Evolutionary conservation across 306 rosid species (phyloP), one percentile per base, ranked within the genome.

Genomic region (Sicyos edulis): DNA sequence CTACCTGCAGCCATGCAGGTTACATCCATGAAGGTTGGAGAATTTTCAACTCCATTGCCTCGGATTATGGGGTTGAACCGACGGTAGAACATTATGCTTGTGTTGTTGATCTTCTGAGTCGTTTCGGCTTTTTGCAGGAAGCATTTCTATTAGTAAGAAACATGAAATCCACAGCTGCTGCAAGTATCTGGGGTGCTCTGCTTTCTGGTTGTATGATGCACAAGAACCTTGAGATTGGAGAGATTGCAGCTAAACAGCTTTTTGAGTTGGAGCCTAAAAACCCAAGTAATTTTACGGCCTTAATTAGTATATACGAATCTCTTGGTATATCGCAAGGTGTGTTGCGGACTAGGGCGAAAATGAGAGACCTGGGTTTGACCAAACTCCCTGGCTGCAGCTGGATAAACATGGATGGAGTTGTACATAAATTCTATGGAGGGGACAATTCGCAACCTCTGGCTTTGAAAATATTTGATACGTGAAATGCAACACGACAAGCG

Each of bases 181-280:
- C 83, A 72, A 88, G 89, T 75, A 77, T 86, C 75, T 90, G 96
- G 95, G 96, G 95, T 21, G 91, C 96, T 53, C 79, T 90, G 75
- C 95, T 90, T 24, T 85, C 87, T 54, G 91, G 90, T 42, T 90
- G 89, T 75, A 47, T 83, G 52, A 76, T 81, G 89, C 88, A 90
- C 76, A 80, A 71, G 59, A 88, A 88, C 82, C 86, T 82, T 53
- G 85, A 83, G 73, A 78, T 90, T 70, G 96, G 95, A 85, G 89
- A 88, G 75, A 76, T 84, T 70, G 89, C 91, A 44, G 95, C 96
- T 20, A 42, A 50, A 56, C 82, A 13, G 55, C 91, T 90, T 29
- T 85, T 86, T 71, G 71, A 74, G n/a, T 78, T 90, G 77, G 96
- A 90, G 74, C 91, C 91, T 20, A 72, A 50, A 60, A 90, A 90